Base-by-base conservation (phyloP, 2,329 filamentous ascomycete genomes). In the Colletotrichum horii region DNA sequence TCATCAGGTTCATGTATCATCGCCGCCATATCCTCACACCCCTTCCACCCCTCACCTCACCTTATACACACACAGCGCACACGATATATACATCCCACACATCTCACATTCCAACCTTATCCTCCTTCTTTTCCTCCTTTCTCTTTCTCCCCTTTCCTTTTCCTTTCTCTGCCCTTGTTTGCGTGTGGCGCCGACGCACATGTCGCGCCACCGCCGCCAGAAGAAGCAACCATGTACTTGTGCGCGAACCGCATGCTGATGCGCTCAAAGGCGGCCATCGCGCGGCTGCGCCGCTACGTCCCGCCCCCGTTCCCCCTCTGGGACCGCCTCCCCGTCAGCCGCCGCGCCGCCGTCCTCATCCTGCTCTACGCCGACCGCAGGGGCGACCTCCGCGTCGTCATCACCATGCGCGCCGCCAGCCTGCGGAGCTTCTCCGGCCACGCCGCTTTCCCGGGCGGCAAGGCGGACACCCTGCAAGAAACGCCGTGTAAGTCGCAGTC, bases 331-430 rank as follows among this genome's bases (percentile, higher is more conserved):
- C 92, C 92, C 4, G 84, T 89, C 16, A 91, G 88, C 78, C 91
- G 95, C 77, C 92, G 96, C 78, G 96, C 96, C 16, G 96, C 96
- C 28, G 96, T 98, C 55, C 87, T 98, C 70, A 90, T 98, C 65
- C 89, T 98, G 68, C 90, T 98, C 2, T 98, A 97, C 83, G 95
- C 96, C 43, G 96, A 98, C 84, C 90, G 91, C 58, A 88, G 90
- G 77, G 96, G 96, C 55, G 94, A 98, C 79, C 87, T 98, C 75
- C 91, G 92, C 22, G 91, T 94, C 66, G 92, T 94, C 36, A 88
- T 94, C 75, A 94, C 92, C 19, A 93, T 94, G 90, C 90, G 92
- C 66, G 91, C 92, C 19, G 88, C 91, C 22, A 91, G 87, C 56
- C 83, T 94, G 78, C 87, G 92, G 73, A 93, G 88, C 80, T 94